Evolutionary conservation across 768 basidiomycete species (phyloP).

Genomic region (Lactarius trivialis): DNA sequence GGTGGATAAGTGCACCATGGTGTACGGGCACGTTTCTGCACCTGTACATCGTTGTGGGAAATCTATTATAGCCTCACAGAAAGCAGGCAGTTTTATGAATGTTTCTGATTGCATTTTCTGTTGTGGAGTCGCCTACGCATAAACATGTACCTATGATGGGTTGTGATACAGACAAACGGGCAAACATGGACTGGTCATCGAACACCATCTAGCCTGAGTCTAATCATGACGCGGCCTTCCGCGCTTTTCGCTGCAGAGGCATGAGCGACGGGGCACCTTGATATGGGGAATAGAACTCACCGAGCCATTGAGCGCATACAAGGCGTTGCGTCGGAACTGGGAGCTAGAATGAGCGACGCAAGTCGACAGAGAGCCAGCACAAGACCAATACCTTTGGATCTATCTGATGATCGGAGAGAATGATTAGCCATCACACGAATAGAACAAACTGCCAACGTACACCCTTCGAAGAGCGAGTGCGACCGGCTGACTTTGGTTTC

Average conservation of each 20-base stretch:
- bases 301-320: constrained; percentile 65
- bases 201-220: neutral
- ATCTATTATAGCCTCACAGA: neutral
- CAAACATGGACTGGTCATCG: constrained; percentile 4
- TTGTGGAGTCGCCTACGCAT: constrained; percentile 19
- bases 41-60: neutral
- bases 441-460: constrained; percentile 66
- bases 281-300: constrained; percentile 38
- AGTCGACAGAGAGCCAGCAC: constrained; percentile 3
- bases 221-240: constrained; percentile 45
- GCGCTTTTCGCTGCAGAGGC: constrained; percentile 53
- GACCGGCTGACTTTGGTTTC: constrained; percentile 56
- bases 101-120: constrained; percentile 27
- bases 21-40: neutral
- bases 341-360: constrained; percentile 6
- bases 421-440: neutral
- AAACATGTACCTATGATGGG: constrained; percentile 17
- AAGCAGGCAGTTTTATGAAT: neutral
- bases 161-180: constrained; percentile 16
- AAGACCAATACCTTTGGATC: constrained; percentile 58
- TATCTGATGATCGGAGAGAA: constrained; percentile 42
- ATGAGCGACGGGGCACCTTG: constrained; percentile 2
- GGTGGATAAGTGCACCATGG: neutral
- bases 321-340: constrained; percentile 83
- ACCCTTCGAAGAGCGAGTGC: constrained; percentile 81